Evolutionary conservation across 371 early-diverging fungal genomes (phyloP), one percentile per base, ranked within the genome.

Genomic region (Cokeromyces recurvatus): DNA sequence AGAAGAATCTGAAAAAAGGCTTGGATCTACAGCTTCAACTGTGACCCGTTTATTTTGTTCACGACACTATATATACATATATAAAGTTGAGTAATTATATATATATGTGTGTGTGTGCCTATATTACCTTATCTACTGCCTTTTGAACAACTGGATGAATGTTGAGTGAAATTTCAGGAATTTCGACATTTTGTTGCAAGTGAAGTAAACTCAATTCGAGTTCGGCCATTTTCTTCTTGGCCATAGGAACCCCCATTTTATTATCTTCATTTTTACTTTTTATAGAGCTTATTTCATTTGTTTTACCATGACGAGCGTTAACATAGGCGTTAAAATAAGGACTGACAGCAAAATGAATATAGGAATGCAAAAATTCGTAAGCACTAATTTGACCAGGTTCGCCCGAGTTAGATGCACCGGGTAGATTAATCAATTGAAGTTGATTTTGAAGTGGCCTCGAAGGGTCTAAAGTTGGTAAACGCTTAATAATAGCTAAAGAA

Each of bases 161-260:
- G 51, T 69, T 82, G 37, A 99, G 82, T 2, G 74, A 68, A 29
- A 93, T 85, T 16, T 95, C 95, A 4, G 99, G 99, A 35, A 99
- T 98, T 38, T 94, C 97, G 27, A 97, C 91, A 62, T 97, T 96
- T 57, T 99, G 95, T 66, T 98, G 97, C 37, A 98, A 64, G 55
- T 96, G 91, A 38, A 95, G 63, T 29, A 99, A 78, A 22, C 95
- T 89, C 35, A 98, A 84, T 55, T 96, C 97, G 21, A 99, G 77
- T 64, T 99, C 99, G 22, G 97, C 95, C 66, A 99, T 85, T 76
- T 97, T 98, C 78, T 95, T 95, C 66, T 93, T 97, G 36, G 97
- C 91, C 82, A 87, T 85, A 7, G 95, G 91, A 32, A 94, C 85
- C 75, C 91, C 92, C 74, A 86, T 82, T 60, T 90, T 92, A 56